Evolutionary conservation across 768 basidiomycete genomes (phyloP).

Genomic region (Tylopilus plumbeoviolaceoides): DNA sequence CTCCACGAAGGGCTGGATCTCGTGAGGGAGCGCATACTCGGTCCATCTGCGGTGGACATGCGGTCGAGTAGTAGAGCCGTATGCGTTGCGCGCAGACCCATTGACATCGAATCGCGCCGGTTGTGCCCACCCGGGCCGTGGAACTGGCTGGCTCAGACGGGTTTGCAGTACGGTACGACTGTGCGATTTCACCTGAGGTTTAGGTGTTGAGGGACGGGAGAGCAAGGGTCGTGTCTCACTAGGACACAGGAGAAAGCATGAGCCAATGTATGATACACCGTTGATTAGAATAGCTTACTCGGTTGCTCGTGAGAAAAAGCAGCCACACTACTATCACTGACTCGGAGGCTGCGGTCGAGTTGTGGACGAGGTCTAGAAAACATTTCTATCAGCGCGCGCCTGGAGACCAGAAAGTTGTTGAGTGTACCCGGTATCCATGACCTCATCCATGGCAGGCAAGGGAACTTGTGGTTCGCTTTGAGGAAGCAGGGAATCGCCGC

Average conservation of each 20-base stretch:
- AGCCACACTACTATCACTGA: constrained; percentile 12
- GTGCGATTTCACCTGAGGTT: constrained; percentile 22
- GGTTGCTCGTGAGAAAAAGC: constrained; percentile 7
- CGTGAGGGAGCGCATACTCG: constrained; percentile 73
- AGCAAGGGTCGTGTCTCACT: constrained; percentile 58
- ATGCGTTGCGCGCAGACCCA: constrained; percentile 29
- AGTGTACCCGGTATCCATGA: constrained; percentile 25
- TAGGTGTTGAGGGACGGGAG: constrained; percentile 31
- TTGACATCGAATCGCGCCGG: constrained; percentile 25
- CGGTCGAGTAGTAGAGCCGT: constrained; percentile 24
- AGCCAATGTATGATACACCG: background rate
- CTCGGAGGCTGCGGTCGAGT: constrained; percentile 3
- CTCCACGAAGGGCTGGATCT: too few relatives aligned
- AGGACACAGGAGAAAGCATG: background rate
- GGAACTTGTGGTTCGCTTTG: constrained; percentile 25
- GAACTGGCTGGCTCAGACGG: constrained; percentile 23
- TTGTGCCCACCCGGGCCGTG: constrained; percentile 28
- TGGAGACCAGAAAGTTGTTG: too few relatives aligned
- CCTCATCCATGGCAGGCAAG: constrained; percentile 33
- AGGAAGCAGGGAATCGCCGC: constrained; percentile 28
- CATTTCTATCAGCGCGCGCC: background rate
- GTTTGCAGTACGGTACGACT: constrained; percentile 20
- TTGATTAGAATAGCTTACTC: constrained; percentile 23
- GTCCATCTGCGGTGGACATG: constrained; percentile 57
- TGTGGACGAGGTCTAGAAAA: constrained; percentile 15